Conservation (phyloP, 306 rosid species). For the Begonia fuchsioides region DNA sequence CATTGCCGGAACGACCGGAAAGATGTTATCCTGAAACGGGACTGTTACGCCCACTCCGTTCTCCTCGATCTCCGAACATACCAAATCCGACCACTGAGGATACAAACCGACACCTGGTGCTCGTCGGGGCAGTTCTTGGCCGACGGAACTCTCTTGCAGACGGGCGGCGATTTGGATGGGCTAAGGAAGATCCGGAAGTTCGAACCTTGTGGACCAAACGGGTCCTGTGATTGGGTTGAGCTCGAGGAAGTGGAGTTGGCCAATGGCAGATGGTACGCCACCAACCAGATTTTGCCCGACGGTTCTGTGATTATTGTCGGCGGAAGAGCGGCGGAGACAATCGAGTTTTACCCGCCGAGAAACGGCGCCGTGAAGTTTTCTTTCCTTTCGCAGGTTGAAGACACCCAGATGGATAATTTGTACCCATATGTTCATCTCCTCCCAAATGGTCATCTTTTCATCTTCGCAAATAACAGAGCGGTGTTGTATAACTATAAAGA, state of each 20-base stretch:
- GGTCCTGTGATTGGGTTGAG: slow-evolving; percentile 61
- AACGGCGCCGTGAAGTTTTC: slow-evolving; percentile 47
- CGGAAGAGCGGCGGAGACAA: slow-evolving; percentile 50
- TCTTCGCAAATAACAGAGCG: slow-evolving; percentile 65
- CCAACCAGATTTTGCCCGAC: slow-evolving; percentile 67
- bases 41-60: slow-evolving; percentile 80
- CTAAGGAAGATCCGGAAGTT: slow-evolving; percentile 47
- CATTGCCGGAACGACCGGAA: slow-evolving; percentile 40
- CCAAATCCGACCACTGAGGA: slow-evolving; percentile 47
- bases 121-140: slow-evolving; percentile 85
- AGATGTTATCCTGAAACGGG: slow-evolving; percentile 40
- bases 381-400: slow-evolving; percentile 46
- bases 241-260: slow-evolving; percentile 34
- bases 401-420: slow-evolving; percentile 67
- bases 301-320: slow-evolving; percentile 62
- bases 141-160: slow-evolving; percentile 56
- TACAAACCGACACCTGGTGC: slow-evolving; percentile 92
- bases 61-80: slow-evolving; percentile 39
- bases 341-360: slow-evolving; percentile 58
- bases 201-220: slow-evolving; percentile 33
- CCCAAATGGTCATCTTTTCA: slow-evolving; percentile 61
- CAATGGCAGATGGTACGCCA: slow-evolving; percentile 62
- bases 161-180: slow-evolving; percentile 80
- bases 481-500: slow-evolving; percentile 29
- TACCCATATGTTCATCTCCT: slow-evolving; percentile 83